Percentiles rank a stretch among this genome's conserved stretches.
phyloP scores from a whole-genome alignment of 345 rosid species.

The Acer campestre region DNA sequence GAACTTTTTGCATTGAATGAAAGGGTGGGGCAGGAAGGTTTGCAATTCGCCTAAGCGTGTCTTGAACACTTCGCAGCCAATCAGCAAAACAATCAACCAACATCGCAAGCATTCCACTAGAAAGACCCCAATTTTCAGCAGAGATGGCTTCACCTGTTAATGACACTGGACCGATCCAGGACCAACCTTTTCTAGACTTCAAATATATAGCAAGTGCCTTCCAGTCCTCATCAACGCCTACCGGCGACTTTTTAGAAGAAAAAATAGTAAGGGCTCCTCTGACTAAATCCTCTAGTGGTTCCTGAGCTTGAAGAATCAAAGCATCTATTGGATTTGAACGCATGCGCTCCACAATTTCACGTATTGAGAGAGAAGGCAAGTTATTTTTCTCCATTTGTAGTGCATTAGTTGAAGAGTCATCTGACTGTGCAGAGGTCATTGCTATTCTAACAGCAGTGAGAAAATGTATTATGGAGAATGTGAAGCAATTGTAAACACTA shows the following conservation, averaged over 20 bases:
- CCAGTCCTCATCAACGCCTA: conserved; percentile 41
- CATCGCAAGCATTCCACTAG: conserved; percentile 33
- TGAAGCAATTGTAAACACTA: conserved; percentile 32
- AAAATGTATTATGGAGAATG: conserved; percentile 45
- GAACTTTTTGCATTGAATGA: conserved; percentile 29
- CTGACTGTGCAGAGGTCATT: conserved; percentile 26
- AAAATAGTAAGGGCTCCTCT: conserved; percentile 48
- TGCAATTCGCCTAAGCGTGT: conserved; percentile 41
- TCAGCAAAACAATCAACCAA: conserved; percentile 42
- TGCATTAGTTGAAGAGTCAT: not conserved
- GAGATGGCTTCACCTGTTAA: conserved; percentile 22
- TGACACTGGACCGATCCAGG: conserved; percentile 40
- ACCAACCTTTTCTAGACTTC: conserved; percentile 42
- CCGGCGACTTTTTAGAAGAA: conserved; percentile 39
- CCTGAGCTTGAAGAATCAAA: conserved; percentile 40
- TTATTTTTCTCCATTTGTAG: conserved; percentile 16
- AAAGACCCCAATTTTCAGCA: conserved; percentile 45
- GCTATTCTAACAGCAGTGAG: conserved; percentile 42
- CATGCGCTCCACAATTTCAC: conserved; percentile 40
- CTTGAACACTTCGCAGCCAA: conserved; percentile 46
- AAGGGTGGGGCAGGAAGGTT: conserved; percentile 48
- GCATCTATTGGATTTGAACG: conserved; percentile 46
- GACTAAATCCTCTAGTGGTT: conserved; percentile 45
- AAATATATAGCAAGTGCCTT: conserved; percentile 36
- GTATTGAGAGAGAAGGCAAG: conserved; percentile 34